Evolutionary conservation across 2,329 filamentous ascomycete species (phyloP).

Genomic region (Neonectria coccinea): DNA sequence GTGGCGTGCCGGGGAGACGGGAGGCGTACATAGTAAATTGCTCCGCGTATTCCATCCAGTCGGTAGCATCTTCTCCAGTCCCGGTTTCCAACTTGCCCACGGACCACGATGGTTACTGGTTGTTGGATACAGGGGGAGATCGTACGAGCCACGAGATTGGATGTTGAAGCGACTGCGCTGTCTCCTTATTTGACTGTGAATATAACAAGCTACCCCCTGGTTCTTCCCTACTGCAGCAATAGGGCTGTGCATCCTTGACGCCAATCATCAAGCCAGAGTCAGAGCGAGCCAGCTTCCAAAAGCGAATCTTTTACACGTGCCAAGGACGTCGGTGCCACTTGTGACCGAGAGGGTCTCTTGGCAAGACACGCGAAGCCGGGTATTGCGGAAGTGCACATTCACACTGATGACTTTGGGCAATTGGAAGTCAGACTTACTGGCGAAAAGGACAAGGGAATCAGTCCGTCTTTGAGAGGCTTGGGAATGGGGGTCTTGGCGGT

Average conservation of each 20-base stretch:
- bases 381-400: not conserved
- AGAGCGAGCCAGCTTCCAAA: too few species aligned
- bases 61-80: not conserved
- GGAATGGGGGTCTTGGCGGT: not conserved
- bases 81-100: not conserved
- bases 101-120: not conserved
- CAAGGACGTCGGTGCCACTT: not conserved
- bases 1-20: constrained; percentile 2
- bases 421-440: not conserved
- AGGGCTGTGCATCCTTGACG: too few species aligned
- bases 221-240: too few species aligned
- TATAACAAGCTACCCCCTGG: too few species aligned
- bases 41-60: not conserved
- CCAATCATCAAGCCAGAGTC: too few species aligned
- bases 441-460: too few species aligned
- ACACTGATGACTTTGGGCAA: not conserved
- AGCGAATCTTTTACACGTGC: not conserved
- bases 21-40: not conserved
- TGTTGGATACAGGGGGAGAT: constrained; percentile 2
- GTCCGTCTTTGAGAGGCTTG: not conserved
- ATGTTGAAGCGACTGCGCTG: not conserved
- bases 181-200: too few species aligned
- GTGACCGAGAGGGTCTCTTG: not conserved
- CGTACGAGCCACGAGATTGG: constrained; percentile 22
- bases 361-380: not conserved